These are phyloP conservation scores for Lactarius vividus DNA, from an alignment of 768 basidiomycete species.

Conservation along the genomic window DNA sequence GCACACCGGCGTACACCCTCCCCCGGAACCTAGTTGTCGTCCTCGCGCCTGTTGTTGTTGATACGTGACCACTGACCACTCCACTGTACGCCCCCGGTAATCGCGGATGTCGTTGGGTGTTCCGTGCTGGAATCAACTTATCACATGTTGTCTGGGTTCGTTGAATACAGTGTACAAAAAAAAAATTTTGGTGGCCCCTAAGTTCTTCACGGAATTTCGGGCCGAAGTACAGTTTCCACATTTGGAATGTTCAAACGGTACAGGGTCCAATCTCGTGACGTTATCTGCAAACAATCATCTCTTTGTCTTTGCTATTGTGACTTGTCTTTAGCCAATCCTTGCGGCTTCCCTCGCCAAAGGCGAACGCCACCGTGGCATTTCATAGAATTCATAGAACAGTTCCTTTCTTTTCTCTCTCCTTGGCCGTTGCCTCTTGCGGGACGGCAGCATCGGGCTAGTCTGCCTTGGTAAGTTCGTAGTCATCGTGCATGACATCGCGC, in stretches of 20 bases:
- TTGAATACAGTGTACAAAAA: not conserved
- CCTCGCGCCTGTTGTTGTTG: not conserved
- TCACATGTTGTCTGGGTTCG: not conserved
- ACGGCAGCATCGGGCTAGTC: not conserved
- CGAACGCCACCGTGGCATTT: no score
- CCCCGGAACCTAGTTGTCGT: not conserved
- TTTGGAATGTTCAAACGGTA: not conserved
- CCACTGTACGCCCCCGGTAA: not conserved
- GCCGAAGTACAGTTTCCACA: not conserved
- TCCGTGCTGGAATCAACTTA: not conserved
- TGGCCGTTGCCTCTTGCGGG: conserved; percentile 9
- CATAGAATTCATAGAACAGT: conserved; percentile 10
- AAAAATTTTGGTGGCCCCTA: not conserved
- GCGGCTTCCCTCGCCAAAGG: no score
- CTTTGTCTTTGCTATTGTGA: not conserved
- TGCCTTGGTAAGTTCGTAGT: not conserved
- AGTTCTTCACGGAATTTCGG: not conserved
- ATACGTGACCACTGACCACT: no score
- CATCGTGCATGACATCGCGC: not conserved
- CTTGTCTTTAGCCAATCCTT: not conserved
- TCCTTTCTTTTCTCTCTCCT: not conserved
- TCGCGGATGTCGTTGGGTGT: not conserved
- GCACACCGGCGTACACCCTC: not conserved
- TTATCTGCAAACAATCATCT: not conserved
- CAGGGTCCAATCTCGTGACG: no score